A percentile compares a stretch with the other conserved stretches of the same genome.
These are phyloP conservation scores for Diplodia intermedia DNA, from an alignment of 2,329 filamentous ascomycete genomes.

Conservation along the genomic window DNA sequence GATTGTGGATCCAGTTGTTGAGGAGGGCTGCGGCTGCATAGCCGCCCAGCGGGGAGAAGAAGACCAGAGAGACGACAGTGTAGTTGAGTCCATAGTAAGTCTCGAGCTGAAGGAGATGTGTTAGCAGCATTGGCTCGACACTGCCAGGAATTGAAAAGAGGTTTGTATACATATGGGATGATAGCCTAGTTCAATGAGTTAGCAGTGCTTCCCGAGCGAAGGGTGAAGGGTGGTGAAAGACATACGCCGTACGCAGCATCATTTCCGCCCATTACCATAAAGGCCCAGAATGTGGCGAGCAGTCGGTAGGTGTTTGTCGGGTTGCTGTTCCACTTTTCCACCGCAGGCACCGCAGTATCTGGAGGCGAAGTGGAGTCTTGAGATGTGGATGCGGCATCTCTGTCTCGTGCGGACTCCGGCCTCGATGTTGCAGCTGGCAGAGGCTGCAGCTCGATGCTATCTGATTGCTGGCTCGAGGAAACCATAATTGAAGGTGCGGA, in stretches of 20 bases:
- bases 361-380: neutral
- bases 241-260: constrained; percentile 70
- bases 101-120: constrained; percentile 57
- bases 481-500: neutral
- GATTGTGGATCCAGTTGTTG: constrained; percentile 49
- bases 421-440: neutral
- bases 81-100: constrained; percentile 68
- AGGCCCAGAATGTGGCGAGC: constrained; percentile 64
- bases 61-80: constrained; percentile 69
- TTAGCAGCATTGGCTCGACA: neutral
- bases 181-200: constrained; percentile 42
- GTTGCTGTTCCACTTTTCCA: constrained; percentile 69
- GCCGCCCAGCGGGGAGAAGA: constrained; percentile 69
- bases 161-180: constrained; percentile 55
- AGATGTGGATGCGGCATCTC: neutral
- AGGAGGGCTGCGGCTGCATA: constrained; percentile 54
- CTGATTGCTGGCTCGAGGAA: neutral
- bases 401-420: neutral
- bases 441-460: constrained; percentile 12
- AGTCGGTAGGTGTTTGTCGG: constrained; percentile 65
- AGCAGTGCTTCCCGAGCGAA: neutral
- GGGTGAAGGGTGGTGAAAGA: neutral
- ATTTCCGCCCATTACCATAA: constrained; percentile 71
- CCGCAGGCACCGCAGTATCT: constrained; percentile 2
- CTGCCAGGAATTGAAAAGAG: neutral